Conservation (phyloP, 2,329 filamentous ascomycete genomes). For the Pseudogymnoascus sp. region DNA sequence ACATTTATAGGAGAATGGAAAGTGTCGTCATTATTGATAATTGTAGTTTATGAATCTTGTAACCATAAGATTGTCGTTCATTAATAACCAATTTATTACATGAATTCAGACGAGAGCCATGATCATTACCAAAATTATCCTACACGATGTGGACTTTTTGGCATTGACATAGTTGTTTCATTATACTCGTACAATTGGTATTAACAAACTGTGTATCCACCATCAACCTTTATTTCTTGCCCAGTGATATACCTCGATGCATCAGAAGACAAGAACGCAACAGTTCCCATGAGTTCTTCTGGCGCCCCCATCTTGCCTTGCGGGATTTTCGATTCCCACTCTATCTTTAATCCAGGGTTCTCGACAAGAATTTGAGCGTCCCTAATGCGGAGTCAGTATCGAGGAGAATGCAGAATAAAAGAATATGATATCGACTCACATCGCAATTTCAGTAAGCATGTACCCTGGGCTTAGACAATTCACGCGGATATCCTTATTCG, state of each 20-base stretch:
- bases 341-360: conserved; percentile 78
- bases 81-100: neutral
- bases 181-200: neutral
- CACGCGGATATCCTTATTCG: conserved; percentile 75
- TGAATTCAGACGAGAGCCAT: neutral
- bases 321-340: conserved; percentile 89
- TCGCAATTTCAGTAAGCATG: conserved; percentile 74
- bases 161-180: neutral
- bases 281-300: conserved; percentile 87
- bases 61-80: neutral
- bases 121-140: neutral
- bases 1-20: neutral
- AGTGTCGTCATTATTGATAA: neutral
- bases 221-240: conserved; percentile 43
- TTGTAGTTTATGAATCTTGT: neutral
- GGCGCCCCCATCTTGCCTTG: conserved; percentile 89
- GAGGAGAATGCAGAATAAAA: neutral
- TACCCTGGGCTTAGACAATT: conserved; percentile 95
- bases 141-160: neutral
- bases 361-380: conserved; percentile 89
- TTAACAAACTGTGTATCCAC: conserved; percentile 24
- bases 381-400: conserved; percentile 15
- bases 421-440: conserved; percentile 43
- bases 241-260: conserved; percentile 55
- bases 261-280: conserved; percentile 51